Conservation (phyloP, 805 yeast species). For the Clavispora vitiphila region DNA sequence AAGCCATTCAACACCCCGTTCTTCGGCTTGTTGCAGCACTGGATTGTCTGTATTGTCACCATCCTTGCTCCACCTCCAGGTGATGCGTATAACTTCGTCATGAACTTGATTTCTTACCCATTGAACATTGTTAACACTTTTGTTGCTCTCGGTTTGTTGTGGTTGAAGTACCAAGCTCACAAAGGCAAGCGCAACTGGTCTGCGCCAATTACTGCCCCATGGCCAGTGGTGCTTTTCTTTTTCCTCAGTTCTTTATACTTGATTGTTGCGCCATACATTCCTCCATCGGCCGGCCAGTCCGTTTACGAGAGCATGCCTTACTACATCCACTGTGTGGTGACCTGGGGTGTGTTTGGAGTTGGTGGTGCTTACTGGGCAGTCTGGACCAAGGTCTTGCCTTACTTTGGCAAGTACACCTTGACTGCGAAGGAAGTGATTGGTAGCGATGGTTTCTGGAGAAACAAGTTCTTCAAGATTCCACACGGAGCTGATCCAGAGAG, state of each 20-base stretch:
- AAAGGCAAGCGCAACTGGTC: conserved; percentile 56
- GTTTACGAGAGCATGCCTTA: conserved; percentile 72
- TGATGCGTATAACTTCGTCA: conserved; percentile 77
- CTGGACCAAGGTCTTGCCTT: conserved; percentile 59
- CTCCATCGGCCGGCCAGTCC: conserved; percentile 61
- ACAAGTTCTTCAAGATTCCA: conserved; percentile 42
- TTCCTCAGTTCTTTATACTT: conserved; percentile 60
- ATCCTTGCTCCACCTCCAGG: conserved; percentile 77
- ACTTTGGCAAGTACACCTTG: conserved; percentile 46
- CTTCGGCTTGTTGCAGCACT: conserved; percentile 71
- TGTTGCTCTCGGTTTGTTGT: conserved; percentile 59
- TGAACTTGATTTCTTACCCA: conserved; percentile 78
- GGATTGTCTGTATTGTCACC: conserved; percentile 67
- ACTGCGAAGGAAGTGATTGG: conserved; percentile 52
- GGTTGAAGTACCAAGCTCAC: conserved; percentile 47
- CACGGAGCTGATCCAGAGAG: conserved; percentile 11
- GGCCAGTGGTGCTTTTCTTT: conserved; percentile 62
- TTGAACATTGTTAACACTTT: conserved; percentile 67
- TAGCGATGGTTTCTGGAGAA: conserved; percentile 70
- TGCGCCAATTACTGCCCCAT: conserved; percentile 65
- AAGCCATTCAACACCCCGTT: conserved; percentile 72
- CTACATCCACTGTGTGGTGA: conserved; percentile 77
- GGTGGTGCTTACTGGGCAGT: conserved; percentile 65
- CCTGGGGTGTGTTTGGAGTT: conserved; percentile 66
- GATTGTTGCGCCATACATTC: conserved; percentile 73